Conservation (phyloP, 2,329 filamentous ascomycete genomes). For the Esteya vermicola region DNA sequence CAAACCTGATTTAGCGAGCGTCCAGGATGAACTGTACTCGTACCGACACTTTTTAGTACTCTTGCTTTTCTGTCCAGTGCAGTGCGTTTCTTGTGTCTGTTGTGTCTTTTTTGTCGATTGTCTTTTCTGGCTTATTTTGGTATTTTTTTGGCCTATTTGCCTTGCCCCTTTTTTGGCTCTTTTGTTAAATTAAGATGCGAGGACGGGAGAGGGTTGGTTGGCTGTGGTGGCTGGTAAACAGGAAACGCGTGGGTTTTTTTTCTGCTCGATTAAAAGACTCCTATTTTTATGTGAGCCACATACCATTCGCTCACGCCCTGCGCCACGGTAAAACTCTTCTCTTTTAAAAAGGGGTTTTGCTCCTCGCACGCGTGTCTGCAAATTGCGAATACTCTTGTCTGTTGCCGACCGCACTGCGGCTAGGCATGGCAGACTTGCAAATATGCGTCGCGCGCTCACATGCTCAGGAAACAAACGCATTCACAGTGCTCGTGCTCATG, state of each 20-base stretch:
- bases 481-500: too few species aligned
- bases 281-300: slow-evolving; percentile 6
- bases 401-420: not conserved
- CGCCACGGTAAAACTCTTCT: slow-evolving; percentile 2
- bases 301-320: slow-evolving; percentile 6
- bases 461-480: too few species aligned
- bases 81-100: too few species aligned
- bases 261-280: not conserved
- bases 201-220: slow-evolving; percentile 1
- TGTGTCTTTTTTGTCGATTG: not conserved
- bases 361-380: too few species aligned
- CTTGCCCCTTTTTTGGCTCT: not conserved
- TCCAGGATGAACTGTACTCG: not conserved
- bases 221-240: slow-evolving; percentile 6
- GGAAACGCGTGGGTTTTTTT: slow-evolving; percentile 7
- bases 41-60: not conserved
- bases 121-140: not conserved
- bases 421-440: too few species aligned
- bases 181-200: slow-evolving; percentile 1
- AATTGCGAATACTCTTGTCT: too few species aligned
- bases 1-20: slow-evolving; percentile 5
- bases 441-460: too few species aligned
- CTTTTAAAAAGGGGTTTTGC: not conserved
- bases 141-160: slow-evolving; percentile 1
- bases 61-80: too few species aligned